Evolutionary conservation across 2,329 filamentous ascomycete genomes (phyloP).

Genomic region (Trichoderma aggressivum): DNA sequence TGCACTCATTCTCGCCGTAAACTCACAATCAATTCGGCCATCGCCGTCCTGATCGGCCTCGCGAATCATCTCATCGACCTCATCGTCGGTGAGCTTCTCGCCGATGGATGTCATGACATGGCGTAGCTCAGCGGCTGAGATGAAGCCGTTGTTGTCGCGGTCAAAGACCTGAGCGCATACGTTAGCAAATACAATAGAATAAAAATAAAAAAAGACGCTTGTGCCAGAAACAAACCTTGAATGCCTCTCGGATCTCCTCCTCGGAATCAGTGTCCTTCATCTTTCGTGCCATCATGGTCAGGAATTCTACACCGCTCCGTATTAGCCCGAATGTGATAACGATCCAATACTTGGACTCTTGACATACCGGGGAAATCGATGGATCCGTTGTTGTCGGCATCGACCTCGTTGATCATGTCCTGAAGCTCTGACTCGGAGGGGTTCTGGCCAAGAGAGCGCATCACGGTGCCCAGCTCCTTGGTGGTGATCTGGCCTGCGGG

Average conservation of each 20-base stretch:
- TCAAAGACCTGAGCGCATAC: conserved; percentile 62
- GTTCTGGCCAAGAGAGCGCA: conserved; percentile 87
- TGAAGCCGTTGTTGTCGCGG: conserved; percentile 88
- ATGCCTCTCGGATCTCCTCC: conserved; percentile 85
- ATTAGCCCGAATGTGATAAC: not conserved
- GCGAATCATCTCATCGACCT: conserved; percentile 91
- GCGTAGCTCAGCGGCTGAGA: conserved; percentile 81
- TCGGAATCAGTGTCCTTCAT: conserved; percentile 93
- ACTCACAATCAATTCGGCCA: conserved; percentile 81
- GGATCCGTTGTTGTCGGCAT: conserved; percentile 88
- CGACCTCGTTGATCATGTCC: conserved; percentile 93
- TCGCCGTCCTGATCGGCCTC: conserved; percentile 88
- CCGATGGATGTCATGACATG: conserved; percentile 92
- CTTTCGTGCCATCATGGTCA: conserved; percentile 92
- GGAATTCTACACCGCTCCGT: conserved; percentile 60
- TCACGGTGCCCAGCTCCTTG: conserved; percentile 85
- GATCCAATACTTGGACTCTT: not conserved
- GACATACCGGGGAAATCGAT: conserved; percentile 82
- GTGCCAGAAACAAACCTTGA: conserved; percentile 59
- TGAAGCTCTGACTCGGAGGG: conserved; percentile 86
- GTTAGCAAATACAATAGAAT: not conserved
- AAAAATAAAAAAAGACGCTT: too few species aligned
- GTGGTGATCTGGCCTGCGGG: conserved; percentile 79
- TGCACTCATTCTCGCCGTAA: not conserved
- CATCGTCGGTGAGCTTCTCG: conserved; percentile 86